Base-by-base conservation (phyloP, 768 basidiomycete species). In the Mycena pura region DNA sequence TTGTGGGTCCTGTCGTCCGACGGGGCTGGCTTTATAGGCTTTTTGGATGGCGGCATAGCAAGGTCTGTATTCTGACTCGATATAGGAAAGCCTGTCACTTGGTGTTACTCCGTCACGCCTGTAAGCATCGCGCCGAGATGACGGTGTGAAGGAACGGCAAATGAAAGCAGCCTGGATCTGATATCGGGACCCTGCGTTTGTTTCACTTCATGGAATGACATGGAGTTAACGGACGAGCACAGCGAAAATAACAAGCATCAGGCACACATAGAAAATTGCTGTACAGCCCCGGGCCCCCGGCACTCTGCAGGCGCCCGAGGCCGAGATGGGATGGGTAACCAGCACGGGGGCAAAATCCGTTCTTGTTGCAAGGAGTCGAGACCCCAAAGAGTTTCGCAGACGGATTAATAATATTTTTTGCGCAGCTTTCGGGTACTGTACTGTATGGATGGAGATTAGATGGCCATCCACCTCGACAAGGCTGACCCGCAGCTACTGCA, bases 161-260 rank as follows among this genome's bases (percentile, higher is more conserved):
- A 17, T 44, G 49, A n/a, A n/a, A n/a, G n/a, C n/a, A n/a, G n/a
- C 38, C 25, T 38, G 39, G 56, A 58, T 53, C 50, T 63, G 62
- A 63, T 63, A 58, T 57, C 62, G 55, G 62, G 49, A 50, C 32
- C 21, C 31, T 27, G 14, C 49, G n/a, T n/a, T n/a, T 46, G 62
- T 63, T 63, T 63, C 62, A 63, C n/a, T n/a, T n/a, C n/a, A 45
- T 52, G 43, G 47, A 62, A 22, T 56, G 40, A 22, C 50, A 57
- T 57, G 61, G 61, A 62, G 55, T 62, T 62, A 57, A 53, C 55
- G 50, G n/a, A n/a, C n/a, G n/a, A n/a, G n/a, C n/a, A n/a, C n/a
- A 62, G 22, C 17, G 5, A 50, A 34, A 9, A 39, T n/a, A n/a
- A n/a, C n/a, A 19, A 50, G 31, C 22, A 34, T 25, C 61, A 63